Conservation (phyloP, 2,329 filamentous ascomycete species). For the Colletotrichum spinosum region DNA sequence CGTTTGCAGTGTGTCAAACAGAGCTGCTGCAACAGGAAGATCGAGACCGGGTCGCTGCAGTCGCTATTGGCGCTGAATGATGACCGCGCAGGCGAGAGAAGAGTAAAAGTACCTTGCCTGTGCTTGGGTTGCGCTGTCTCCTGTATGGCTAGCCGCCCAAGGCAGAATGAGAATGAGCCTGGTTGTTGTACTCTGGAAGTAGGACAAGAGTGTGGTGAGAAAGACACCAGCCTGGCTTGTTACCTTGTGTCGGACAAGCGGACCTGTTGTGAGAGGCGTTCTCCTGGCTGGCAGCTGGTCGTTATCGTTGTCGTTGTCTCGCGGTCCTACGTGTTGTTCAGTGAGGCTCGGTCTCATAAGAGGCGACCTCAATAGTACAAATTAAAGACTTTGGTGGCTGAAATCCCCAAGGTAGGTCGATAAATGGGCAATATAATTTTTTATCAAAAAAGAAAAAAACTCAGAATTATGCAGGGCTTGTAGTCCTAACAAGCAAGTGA, state of each 20-base stretch:
- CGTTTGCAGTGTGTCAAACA: conserved; percentile 3
- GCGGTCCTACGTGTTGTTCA: no score
- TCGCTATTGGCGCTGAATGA: conserved; percentile 26
- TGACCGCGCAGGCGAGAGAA: conserved; percentile 3
- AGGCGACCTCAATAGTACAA: no score
- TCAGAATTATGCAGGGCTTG: no score
- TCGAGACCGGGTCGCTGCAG: conserved; percentile 21
- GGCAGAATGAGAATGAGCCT: conserved; percentile 7
- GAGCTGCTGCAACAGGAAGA: conserved; percentile 9
- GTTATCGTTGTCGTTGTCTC: no score
- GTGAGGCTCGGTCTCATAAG: no score
- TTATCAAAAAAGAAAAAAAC: no score
- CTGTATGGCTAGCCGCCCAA: conserved; percentile 13
- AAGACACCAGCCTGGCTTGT: conserved; percentile 1
- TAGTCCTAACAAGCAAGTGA: no score
- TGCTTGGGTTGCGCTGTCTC: conserved; percentile 6
- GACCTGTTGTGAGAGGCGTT: not conserved
- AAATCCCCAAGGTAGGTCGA: conserved; percentile 4
- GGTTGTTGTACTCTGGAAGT: not conserved
- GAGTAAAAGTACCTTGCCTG: conserved; percentile 10
- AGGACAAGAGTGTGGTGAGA: no score
- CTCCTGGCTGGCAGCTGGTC: no score
- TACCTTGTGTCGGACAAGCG: not conserved
- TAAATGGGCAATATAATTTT: not conserved
- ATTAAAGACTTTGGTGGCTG: no score